Percentiles rank a stretch among this genome's conserved stretches.
Conservation (phyloP, 805 yeast species). For the Sugiyamaella smithiae region DNA sequence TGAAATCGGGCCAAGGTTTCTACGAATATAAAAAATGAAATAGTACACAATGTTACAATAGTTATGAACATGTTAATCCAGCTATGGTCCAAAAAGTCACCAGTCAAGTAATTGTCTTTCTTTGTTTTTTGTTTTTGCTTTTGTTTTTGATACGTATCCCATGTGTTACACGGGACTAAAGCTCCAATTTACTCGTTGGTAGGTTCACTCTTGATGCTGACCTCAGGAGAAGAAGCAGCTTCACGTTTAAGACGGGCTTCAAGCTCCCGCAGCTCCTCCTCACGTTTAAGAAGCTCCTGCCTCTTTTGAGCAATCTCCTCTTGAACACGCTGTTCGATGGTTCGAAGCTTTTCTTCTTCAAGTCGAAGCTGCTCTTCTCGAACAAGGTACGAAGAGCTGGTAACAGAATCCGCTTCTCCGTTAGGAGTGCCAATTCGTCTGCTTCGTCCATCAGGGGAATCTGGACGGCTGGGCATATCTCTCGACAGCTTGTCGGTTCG, state of each 20-base stretch:
- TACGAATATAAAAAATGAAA: conserved; percentile 33
- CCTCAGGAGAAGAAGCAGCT: conserved; percentile 7
- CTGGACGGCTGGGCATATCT: conserved; percentile 37
- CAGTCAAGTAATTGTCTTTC: too few species aligned
- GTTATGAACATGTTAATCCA: background rate
- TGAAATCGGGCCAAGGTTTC: conserved; percentile 42
- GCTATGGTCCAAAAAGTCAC: background rate
- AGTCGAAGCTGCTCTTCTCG: conserved; percentile 87
- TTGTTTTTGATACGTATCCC: too few species aligned
- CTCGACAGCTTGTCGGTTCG: conserved; percentile 83
- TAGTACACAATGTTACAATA: too few species aligned
- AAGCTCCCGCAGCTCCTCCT: conserved; percentile 62
- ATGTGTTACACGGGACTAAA: too few species aligned
- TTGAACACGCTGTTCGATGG: conserved; percentile 86
- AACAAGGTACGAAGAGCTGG: conserved; percentile 47
- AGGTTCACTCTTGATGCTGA: conserved; percentile 12
- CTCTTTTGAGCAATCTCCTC: conserved; percentile 78
- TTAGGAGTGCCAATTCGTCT: conserved; percentile 14
- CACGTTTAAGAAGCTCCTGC: conserved; percentile 79
- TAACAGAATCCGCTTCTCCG: conserved; percentile 22
- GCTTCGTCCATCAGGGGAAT: conserved; percentile 19
- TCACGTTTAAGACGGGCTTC: conserved; percentile 41
- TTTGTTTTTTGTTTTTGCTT: too few species aligned
- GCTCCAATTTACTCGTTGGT: background rate
- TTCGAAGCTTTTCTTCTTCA: conserved; percentile 84